Percentiles rank a stretch among this genome's conserved stretches.
Evolutionary conservation across 1,284 basidiomycete species (phyloP).

Genomic region (Cyathus pygmaeus): DNA sequence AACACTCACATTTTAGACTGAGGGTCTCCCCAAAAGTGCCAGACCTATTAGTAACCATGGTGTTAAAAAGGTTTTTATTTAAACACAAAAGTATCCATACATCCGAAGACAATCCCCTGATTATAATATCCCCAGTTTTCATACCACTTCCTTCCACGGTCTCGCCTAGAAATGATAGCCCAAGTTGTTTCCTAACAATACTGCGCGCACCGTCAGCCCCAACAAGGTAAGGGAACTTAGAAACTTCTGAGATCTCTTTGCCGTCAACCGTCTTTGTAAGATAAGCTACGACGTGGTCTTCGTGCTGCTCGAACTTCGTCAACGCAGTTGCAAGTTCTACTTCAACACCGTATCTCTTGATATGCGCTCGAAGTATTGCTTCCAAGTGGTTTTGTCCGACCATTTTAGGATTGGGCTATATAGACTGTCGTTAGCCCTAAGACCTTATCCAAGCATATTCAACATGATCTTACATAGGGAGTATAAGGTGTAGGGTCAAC

Average conservation of each 20-base stretch:
- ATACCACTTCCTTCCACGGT: conserved; percentile 34
- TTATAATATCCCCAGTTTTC: conserved; percentile 54
- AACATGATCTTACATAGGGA: conserved; percentile 1
- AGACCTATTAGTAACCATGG: conserved; percentile 15
- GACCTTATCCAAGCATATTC: not conserved
- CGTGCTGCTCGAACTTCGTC: conserved; percentile 36
- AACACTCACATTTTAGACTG: conserved; percentile 17
- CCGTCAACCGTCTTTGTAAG: conserved; percentile 25
- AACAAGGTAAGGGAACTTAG: conserved; percentile 37
- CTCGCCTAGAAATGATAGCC: conserved; percentile 52
- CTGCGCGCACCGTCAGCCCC: conserved; percentile 47
- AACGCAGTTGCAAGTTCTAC: conserved; percentile 45
- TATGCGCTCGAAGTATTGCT: conserved; percentile 32
- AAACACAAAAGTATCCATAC: conserved; percentile 29
- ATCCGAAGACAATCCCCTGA: conserved; percentile 33
- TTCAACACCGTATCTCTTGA: conserved; percentile 27
- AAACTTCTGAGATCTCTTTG: conserved; percentile 18
- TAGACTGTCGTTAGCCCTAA: not conserved
- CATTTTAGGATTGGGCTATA: conserved; percentile 26
- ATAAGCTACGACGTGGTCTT: conserved; percentile 31
- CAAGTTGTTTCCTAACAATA: conserved; percentile 46
- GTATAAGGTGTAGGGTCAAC: conserved; percentile 5
- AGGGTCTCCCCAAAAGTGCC: conserved; percentile 33
- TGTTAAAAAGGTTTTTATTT: not conserved
- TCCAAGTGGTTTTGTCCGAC: conserved; percentile 43